Percentiles rank a stretch among this genome's conserved stretches.
Conservation (phyloP, 768 basidiomycete species). For the Russula emetica region DNA sequence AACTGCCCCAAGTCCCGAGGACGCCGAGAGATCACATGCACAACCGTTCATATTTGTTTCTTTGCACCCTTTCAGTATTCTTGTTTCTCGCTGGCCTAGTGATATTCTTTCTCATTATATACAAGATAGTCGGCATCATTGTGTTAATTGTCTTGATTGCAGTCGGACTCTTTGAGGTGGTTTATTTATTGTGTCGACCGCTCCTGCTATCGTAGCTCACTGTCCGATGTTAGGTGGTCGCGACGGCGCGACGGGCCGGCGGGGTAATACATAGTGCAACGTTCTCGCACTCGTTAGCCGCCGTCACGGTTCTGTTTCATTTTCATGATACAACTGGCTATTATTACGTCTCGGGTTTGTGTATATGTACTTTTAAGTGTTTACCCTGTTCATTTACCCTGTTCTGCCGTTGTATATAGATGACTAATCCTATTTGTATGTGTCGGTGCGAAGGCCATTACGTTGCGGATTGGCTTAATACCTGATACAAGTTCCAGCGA, state of each 20-base stretch:
- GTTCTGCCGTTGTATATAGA: neutral
- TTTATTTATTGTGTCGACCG: conserved; percentile 1
- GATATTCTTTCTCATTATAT: conserved; percentile 39
- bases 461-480: too few species aligned
- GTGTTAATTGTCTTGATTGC: neutral
- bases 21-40: neutral
- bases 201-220: conserved; percentile 13
- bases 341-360: too few species aligned
- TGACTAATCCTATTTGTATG: too few species aligned
- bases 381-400: neutral
- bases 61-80: conserved; percentile 31
- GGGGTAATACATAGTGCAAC: too few species aligned
- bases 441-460: too few species aligned
- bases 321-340: too few species aligned
- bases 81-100: conserved; percentile 49
- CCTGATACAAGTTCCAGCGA: too few species aligned
- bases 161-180: conserved; percentile 2
- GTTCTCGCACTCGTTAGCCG: too few species aligned
- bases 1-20: neutral
- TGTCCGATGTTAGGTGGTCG: conserved; percentile 6
- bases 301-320: too few species aligned
- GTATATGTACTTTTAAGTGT: too few species aligned
- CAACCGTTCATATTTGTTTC: too few species aligned
- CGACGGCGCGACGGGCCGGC: neutral
- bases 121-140: conserved; percentile 11